phyloP scores from a whole-genome alignment of 345 rosid species.

The Rhizophora apiculata region DNA sequence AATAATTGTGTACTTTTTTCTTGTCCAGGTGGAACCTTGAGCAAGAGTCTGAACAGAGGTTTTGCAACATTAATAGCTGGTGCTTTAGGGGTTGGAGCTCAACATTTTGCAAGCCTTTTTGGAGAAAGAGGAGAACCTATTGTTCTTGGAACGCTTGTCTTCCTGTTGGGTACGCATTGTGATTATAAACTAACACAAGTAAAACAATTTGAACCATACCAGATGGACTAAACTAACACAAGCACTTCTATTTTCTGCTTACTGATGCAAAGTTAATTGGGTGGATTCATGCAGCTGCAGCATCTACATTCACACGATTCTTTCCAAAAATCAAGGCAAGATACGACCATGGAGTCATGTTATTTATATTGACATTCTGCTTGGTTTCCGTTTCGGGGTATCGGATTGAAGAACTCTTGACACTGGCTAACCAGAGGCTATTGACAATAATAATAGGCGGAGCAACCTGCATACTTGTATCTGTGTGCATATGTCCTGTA shows the following conservation, averaged over 20 bases:
- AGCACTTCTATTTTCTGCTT: background rate
- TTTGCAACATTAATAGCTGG: constrained; percentile 24
- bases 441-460: constrained; percentile 25
- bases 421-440: constrained; percentile 20
- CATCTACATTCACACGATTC: constrained; percentile 31
- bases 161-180: constrained; percentile 16
- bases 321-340: constrained; percentile 38
- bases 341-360: constrained; percentile 39
- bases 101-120: constrained; percentile 21
- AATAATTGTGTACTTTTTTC: background rate
- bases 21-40: constrained; percentile 27
- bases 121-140: constrained; percentile 22
- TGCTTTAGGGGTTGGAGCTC: constrained; percentile 26
- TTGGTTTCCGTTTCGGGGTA: constrained; percentile 31
- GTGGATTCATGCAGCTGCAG: constrained; percentile 25
- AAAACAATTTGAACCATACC: background rate
- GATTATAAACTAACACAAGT: no score
- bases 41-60: constrained; percentile 25
- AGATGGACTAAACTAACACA: background rate
- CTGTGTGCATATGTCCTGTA: constrained; percentile 25
- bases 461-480: constrained; percentile 24
- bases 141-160: constrained; percentile 24
- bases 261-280: background rate
- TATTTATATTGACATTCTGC: constrained; percentile 37
- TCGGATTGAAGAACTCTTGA: constrained; percentile 20